Conservation (phyloP, 2,329 filamentous ascomycete species). For the Fusarium burgessii region DNA sequence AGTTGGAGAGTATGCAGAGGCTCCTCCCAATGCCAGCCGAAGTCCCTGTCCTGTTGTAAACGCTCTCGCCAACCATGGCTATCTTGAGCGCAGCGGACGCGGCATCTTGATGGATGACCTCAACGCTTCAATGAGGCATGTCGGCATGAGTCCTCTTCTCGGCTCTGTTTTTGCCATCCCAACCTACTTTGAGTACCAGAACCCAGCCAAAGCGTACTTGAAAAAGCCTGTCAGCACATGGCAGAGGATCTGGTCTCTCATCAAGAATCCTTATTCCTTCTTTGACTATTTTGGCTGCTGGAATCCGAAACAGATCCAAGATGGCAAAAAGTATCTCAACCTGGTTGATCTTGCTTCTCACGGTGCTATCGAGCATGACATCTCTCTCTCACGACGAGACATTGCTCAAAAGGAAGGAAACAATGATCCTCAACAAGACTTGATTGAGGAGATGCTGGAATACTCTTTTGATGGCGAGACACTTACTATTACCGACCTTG, state of each 20-base stretch:
- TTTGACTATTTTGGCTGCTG: conserved; percentile 25
- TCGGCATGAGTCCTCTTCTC: conserved; percentile 21
- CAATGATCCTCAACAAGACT: conserved; percentile 11
- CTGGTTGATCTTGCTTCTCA: conserved; percentile 11
- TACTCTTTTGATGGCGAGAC: not conserved
- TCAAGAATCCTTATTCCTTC: conserved; percentile 17
- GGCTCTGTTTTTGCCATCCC: conserved; percentile 24
- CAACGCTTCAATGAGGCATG: conserved; percentile 15
- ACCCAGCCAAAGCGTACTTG: conserved; percentile 3
- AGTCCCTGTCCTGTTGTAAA: conserved; percentile 22
- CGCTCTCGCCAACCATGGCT: conserved; percentile 25
- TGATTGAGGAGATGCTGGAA: not conserved
- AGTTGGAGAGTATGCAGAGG: conserved; percentile 2
- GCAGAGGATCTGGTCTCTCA: conserved; percentile 12
- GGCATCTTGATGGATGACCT: conserved; percentile 10
- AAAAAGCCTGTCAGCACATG: conserved; percentile 4
- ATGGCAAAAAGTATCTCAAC: conserved; percentile 20
- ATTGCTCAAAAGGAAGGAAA: conserved; percentile 8
- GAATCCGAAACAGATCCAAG: not conserved
- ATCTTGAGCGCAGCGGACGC: conserved; percentile 13
- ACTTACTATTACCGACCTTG: conserved; percentile 1
- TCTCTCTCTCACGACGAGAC: conserved; percentile 16
- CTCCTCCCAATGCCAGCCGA: conserved; percentile 15
- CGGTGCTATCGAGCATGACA: conserved; percentile 22
- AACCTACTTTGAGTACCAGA: conserved; percentile 24